These are phyloP conservation scores for Suillus discolor DNA, from an alignment of 768 basidiomycete genomes.

Conservation along the genomic window DNA sequence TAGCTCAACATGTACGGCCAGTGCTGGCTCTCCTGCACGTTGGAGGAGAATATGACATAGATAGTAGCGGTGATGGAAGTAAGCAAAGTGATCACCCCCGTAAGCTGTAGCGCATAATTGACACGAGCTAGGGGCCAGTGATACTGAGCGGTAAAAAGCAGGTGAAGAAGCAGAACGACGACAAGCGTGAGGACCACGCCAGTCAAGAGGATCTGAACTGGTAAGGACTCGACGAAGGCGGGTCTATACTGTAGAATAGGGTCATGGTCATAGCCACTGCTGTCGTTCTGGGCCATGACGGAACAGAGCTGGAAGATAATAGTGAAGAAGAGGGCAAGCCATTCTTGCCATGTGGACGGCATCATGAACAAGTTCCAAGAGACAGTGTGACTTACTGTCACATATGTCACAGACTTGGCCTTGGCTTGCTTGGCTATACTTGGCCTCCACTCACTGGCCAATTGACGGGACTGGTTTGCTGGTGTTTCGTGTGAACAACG, in stretches of 20 bases:
- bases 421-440: slow-evolving; percentile 6
- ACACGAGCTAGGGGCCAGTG: slow-evolving; percentile 93
- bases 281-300: slow-evolving; percentile 25
- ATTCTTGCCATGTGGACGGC: neutral
- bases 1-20: slow-evolving; percentile 99
- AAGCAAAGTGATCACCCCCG: slow-evolving; percentile 79
- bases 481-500: neutral
- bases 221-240: slow-evolving; percentile 82
- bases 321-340: slow-evolving; percentile 8
- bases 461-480: no score
- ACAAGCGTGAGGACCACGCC: slow-evolving; percentile 87
- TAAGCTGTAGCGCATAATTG: slow-evolving; percentile 90
- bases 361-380: neutral
- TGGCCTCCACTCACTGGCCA: neutral
- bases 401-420: neutral
- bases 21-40: slow-evolving; percentile 60
- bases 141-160: slow-evolving; percentile 93
- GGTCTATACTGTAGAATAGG: slow-evolving; percentile 83
- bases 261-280: slow-evolving; percentile 41
- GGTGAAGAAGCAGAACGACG: slow-evolving; percentile 84
- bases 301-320: slow-evolving; percentile 13
- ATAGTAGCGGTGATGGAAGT: slow-evolving; percentile 78
- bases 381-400: neutral
- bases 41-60: slow-evolving; percentile 66
- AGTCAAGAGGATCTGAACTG: slow-evolving; percentile 85